A percentile compares a stretch with the other conserved stretches of the same genome.
Evolutionary conservation across 2,329 filamentous ascomycete species (phyloP).

Genomic region (Penicillium sp.): DNA sequence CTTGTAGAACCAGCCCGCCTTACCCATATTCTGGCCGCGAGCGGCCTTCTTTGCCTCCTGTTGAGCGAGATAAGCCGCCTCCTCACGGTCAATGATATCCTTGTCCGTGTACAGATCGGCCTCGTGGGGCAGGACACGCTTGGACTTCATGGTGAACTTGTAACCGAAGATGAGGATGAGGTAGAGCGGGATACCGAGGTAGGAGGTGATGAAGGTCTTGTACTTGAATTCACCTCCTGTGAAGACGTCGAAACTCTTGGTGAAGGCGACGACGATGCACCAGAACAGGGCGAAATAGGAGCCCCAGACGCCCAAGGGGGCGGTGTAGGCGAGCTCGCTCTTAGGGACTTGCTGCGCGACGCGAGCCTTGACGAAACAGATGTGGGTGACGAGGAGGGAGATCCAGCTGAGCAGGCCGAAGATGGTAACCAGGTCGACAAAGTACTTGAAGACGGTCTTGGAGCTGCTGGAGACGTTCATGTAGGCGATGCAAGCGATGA

Average conservation of each 20-base stretch:
- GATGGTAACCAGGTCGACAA: constrained; percentile 71
- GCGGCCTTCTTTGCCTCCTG: constrained; percentile 50
- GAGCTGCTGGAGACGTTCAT: constrained; percentile 67
- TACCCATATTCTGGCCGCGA: constrained; percentile 39
- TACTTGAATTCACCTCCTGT: constrained; percentile 67
- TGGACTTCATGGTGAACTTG: constrained; percentile 62
- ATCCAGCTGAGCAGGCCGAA: constrained; percentile 71
- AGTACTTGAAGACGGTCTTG: constrained; percentile 65
- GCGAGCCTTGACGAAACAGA: constrained; percentile 68
- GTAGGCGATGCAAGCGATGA: constrained; percentile 71
- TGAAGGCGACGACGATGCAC: constrained; percentile 74
- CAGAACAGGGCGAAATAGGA: constrained; percentile 71
- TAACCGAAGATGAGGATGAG: constrained; percentile 71
- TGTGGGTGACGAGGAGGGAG: constrained; percentile 70
- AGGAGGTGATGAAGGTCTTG: constrained; percentile 78
- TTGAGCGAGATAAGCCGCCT: constrained; percentile 69
- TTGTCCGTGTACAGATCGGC: constrained; percentile 76
- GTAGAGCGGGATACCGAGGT: constrained; percentile 77
- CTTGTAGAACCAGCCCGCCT: constrained; percentile 59
- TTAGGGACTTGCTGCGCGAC: constrained; percentile 64
- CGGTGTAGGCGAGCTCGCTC: constrained; percentile 64
- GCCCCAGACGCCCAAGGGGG: constrained; percentile 73
- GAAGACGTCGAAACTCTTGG: constrained; percentile 83
- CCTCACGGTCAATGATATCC: constrained; percentile 73
- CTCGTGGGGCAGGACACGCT: constrained; percentile 61